A percentile compares a stretch with the other conserved stretches of the same genome.
Conservation (phyloP, 2,329 filamentous ascomycete genomes). For the Setomelanomma holmii region DNA sequence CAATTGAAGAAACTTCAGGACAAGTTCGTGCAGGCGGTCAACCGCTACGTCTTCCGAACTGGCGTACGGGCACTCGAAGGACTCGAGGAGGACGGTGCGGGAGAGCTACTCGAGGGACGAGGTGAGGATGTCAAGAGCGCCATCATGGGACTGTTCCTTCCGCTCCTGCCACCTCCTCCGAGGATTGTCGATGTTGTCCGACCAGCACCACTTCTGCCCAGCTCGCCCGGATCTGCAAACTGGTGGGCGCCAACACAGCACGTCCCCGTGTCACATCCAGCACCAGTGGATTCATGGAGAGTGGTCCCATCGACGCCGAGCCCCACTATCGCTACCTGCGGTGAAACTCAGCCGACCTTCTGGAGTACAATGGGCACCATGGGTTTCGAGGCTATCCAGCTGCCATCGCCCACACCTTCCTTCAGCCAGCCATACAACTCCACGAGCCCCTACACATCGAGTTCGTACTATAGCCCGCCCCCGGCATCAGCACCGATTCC, state of each 20-base stretch:
- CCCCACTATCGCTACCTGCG: constrained; percentile 70
- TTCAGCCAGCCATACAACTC: constrained; percentile 71
- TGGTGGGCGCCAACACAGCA: constrained; percentile 76
- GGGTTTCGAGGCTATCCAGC: constrained; percentile 72
- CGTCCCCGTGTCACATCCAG: constrained; percentile 69
- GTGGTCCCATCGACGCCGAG: constrained; percentile 88
- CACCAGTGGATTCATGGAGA: constrained; percentile 85
- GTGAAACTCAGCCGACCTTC: constrained; percentile 74
- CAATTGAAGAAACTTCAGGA: constrained; percentile 98
- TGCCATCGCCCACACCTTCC: constrained; percentile 80
- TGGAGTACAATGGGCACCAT: constrained; percentile 72
- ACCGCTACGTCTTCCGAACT: constrained; percentile 95
- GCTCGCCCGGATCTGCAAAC: constrained; percentile 73
- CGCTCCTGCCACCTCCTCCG: constrained; percentile 85
- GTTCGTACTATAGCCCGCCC: constrained; percentile 79
- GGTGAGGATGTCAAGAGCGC: constrained; percentile 91
- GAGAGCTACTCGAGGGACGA: constrained; percentile 88
- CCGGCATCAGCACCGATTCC: constrained; percentile 77
- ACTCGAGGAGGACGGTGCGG: constrained; percentile 93
- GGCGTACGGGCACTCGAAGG: constrained; percentile 90
- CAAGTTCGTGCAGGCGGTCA: constrained; percentile 94
- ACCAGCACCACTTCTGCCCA: constrained; percentile 83
- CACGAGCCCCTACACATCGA: constrained; percentile 63
- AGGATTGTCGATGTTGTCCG: constrained; percentile 89
- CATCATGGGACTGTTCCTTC: constrained; percentile 82